These are phyloP conservation scores for Colletotrichum abscissum DNA, from an alignment of 2,329 filamentous ascomycete genomes.

Conservation along the genomic window DNA sequence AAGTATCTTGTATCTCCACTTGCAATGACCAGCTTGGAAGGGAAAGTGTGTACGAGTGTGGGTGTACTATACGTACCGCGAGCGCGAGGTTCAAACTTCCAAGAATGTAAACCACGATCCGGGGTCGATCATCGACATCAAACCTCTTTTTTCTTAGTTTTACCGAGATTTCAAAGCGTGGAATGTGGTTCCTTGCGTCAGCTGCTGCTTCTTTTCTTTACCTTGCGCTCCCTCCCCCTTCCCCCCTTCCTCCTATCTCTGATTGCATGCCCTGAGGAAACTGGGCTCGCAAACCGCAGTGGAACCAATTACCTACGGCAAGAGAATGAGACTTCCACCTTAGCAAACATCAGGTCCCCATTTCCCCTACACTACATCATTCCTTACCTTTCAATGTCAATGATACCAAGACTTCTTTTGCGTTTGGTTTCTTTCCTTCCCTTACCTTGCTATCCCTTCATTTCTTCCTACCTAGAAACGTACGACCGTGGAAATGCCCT, in stretches of 20 bases:
- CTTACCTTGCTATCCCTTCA: background rate
- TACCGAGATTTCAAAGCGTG: background rate
- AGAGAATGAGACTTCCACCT: background rate
- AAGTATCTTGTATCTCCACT: background rate
- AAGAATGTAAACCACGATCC: background rate
- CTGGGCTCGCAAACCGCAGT: background rate
- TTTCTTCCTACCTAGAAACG: background rate
- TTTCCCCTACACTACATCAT: background rate
- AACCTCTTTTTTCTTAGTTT: background rate
- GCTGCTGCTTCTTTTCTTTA: background rate
- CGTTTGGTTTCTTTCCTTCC: background rate
- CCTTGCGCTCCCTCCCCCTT: background rate
- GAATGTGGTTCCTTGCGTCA: slow-evolving; percentile 20
- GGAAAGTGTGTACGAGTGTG: background rate
- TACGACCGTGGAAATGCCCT: background rate
- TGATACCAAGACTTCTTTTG: background rate
- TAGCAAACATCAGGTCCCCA: slow-evolving; percentile 9
- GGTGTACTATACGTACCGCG: background rate
- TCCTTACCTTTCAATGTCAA: background rate
- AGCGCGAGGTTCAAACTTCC: background rate
- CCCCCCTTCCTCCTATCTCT: background rate
- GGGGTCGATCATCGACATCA: background rate
- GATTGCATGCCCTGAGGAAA: background rate
- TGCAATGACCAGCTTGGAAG: background rate
- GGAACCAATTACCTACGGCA: slow-evolving; percentile 14